Evolutionary conservation across 805 yeast genomes (phyloP).

Genomic region (Metschnikowia baotianmanensis): DNA sequence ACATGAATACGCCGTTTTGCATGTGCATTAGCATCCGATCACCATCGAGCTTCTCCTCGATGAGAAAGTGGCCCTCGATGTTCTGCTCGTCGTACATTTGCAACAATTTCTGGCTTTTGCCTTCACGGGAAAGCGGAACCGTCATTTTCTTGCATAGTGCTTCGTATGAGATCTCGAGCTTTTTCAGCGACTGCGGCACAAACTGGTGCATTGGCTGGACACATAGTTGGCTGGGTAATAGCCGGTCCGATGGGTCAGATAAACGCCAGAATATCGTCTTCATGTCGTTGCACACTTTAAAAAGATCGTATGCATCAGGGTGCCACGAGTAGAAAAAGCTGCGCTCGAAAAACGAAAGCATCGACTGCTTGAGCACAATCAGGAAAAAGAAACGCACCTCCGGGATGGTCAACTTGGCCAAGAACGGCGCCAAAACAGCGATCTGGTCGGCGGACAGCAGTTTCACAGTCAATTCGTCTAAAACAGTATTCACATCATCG

Average conservation of each 20-base stretch:
- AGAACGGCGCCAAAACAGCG: slow-evolving; percentile 46
- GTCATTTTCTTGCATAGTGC: slow-evolving; percentile 48
- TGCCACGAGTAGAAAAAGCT: slow-evolving; percentile 65
- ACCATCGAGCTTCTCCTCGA: slow-evolving; percentile 94
- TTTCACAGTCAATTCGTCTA: slow-evolving; percentile 29
- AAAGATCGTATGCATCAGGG: slow-evolving; percentile 69
- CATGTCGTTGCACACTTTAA: slow-evolving; percentile 63
- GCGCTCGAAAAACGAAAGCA: slow-evolving; percentile 62
- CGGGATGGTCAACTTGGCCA: slow-evolving; percentile 51
- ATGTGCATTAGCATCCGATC: slow-evolving; percentile 83
- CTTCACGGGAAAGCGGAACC: slow-evolving; percentile 25
- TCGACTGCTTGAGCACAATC: slow-evolving; percentile 57
- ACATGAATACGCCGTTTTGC: slow-evolving; percentile 37
- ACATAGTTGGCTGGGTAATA: slow-evolving; percentile 40
- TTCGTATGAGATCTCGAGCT: slow-evolving; percentile 48
- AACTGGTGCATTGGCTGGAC: slow-evolving; percentile 55
- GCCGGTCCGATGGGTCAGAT: slow-evolving; percentile 45
- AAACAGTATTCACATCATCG: slow-evolving; percentile 26
- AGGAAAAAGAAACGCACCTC: slow-evolving; percentile 71
- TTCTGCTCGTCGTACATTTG: slow-evolving; percentile 16
- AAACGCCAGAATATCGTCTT: slow-evolving; percentile 56
- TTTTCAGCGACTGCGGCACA: slow-evolving; percentile 72
- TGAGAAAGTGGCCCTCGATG: slow-evolving; percentile 44
- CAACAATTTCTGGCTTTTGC: slow-evolving; percentile 18
- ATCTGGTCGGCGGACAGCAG: slow-evolving; percentile 36